Conservation (phyloP, 2,329 filamentous ascomycete genomes). For the Alternaria atra region DNA sequence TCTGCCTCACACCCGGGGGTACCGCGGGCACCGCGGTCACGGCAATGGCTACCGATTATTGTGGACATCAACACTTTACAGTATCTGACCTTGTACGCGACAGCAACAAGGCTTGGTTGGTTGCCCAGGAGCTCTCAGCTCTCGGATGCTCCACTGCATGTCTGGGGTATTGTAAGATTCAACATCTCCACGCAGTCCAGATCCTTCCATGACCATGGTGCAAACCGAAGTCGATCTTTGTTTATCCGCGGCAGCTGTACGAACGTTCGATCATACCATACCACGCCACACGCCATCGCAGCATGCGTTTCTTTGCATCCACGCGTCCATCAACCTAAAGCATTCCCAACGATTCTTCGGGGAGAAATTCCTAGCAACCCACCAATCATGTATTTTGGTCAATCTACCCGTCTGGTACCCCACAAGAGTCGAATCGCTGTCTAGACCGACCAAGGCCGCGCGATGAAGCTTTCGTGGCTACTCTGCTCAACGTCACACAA, state of each 20-base stretch:
- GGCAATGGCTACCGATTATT: neutral
- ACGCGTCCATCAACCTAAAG: conserved; percentile 10
- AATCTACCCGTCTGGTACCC: conserved; percentile 14
- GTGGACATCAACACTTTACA: neutral
- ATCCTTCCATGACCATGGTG: neutral
- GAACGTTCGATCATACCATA: neutral
- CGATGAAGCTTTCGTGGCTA: conserved; percentile 16
- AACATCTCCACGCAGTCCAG: neutral
- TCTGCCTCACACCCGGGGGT: neutral
- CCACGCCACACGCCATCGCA: neutral
- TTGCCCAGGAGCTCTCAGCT: neutral
- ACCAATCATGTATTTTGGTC: conserved; percentile 17
- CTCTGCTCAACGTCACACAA: conserved; percentile 14
- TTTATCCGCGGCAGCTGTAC: neutral
- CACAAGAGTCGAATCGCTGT: conserved; percentile 15
- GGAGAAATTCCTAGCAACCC: neutral
- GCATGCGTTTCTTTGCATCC: neutral
- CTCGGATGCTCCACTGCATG: conserved; percentile 1
- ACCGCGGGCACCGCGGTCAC: neutral
- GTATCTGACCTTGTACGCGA: neutral
- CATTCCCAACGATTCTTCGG: conserved; percentile 3
- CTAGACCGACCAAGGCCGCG: conserved; percentile 15
- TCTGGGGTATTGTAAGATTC: neutral
- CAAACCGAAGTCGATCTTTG: neutral
- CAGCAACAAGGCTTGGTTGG: neutral